A percentile compares a stretch with the other conserved stretches of the same genome.
These are phyloP conservation scores for Phytopythium cucurbitacearum DNA, from an alignment of 352 stramenopile genomes.

Conservation along the genomic window DNA sequence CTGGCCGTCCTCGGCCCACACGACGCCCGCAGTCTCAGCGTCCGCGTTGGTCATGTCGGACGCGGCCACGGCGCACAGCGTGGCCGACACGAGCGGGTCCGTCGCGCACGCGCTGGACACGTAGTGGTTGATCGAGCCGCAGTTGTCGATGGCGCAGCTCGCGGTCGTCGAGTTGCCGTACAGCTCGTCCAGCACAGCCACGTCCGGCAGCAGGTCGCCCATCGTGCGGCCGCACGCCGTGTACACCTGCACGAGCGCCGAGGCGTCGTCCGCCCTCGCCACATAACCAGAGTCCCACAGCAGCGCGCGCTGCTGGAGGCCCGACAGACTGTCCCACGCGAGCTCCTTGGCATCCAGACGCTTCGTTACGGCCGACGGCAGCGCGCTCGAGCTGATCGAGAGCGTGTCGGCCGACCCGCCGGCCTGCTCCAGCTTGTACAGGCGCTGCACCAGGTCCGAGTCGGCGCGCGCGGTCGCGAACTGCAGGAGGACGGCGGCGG, in stretches of 20 bases:
- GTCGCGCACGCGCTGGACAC: conserved; percentile 26
- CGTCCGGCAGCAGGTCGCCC: conserved; percentile 49
- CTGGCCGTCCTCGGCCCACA: conserved; percentile 62
- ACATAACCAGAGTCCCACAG: conserved; percentile 72
- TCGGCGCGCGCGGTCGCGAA: conserved; percentile 7
- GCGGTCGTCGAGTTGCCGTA: conserved; percentile 5
- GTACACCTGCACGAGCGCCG: conserved; percentile 50
- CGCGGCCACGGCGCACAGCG: conserved; percentile 39
- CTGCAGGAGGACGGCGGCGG: no score
- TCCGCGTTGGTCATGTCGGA: conserved; percentile 24
- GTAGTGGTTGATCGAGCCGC: conserved; percentile 49
- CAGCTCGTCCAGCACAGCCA: conserved; percentile 28
- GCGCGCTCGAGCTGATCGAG: conserved; percentile 21
- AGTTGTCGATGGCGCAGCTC: conserved; percentile 23
- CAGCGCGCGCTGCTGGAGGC: conserved; percentile 61
- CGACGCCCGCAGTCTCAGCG: conserved; percentile 24
- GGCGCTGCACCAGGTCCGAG: conserved; percentile 47
- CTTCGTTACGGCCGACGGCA: conserved; percentile 25
- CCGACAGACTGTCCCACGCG: conserved; percentile 37
- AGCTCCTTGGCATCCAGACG: conserved; percentile 26
- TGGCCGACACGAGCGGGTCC: conserved; percentile 24
- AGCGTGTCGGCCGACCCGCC: conserved; percentile 22
- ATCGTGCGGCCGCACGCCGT: conserved; percentile 54
- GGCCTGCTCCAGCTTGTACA: conserved; percentile 35
- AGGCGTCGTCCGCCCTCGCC: conserved; percentile 20